phyloP scores from a whole-genome alignment of 2,329 filamentous ascomycete species.

The Penicillium sp. region DNA sequence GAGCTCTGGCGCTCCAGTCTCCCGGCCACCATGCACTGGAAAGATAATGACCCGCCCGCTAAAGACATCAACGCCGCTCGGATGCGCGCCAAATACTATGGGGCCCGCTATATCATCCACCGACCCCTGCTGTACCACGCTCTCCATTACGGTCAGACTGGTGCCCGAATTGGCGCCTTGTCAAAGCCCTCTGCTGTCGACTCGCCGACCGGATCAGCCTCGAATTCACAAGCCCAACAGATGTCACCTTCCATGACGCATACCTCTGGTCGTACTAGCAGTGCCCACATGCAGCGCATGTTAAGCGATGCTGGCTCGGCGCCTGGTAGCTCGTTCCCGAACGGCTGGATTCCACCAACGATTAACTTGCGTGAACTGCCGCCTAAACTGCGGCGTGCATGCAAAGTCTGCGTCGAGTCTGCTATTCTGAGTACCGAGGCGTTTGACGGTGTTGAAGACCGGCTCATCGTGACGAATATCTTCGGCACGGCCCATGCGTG shows the following conservation, averaged over 20 bases:
- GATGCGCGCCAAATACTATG: conserved; percentile 91
- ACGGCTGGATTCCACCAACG: conserved; percentile 25
- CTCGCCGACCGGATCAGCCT: conserved; percentile 38
- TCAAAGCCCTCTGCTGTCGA: conserved; percentile 27
- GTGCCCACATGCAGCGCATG: conserved; percentile 34
- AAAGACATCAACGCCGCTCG: conserved; percentile 78
- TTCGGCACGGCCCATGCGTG: conserved; percentile 96
- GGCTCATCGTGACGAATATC: conserved; percentile 89
- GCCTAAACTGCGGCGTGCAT: conserved; percentile 58
- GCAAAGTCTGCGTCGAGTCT: conserved; percentile 67
- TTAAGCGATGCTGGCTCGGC: conserved; percentile 42
- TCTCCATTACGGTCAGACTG: conserved; percentile 53
- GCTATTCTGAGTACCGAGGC: conserved; percentile 83
- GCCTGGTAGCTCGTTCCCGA: conserved; percentile 17
- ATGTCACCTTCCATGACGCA: conserved; percentile 42
- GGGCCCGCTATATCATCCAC: conserved; percentile 85
- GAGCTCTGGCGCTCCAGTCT: conserved; percentile 59
- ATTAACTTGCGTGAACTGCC: conserved; percentile 34
- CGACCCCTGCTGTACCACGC: conserved; percentile 72
- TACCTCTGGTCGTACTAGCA: conserved; percentile 30
- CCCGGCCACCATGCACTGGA: conserved; percentile 60
- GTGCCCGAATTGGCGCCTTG: conserved; percentile 39
- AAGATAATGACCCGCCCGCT: conserved; percentile 71
- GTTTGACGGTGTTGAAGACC: conserved; percentile 65
- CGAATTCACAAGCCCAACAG: conserved; percentile 38